Evolutionary conservation across 345 rosid species (phyloP), one percentile per base, ranked within the genome.

Genomic region (Carallia pectinifolia): DNA sequence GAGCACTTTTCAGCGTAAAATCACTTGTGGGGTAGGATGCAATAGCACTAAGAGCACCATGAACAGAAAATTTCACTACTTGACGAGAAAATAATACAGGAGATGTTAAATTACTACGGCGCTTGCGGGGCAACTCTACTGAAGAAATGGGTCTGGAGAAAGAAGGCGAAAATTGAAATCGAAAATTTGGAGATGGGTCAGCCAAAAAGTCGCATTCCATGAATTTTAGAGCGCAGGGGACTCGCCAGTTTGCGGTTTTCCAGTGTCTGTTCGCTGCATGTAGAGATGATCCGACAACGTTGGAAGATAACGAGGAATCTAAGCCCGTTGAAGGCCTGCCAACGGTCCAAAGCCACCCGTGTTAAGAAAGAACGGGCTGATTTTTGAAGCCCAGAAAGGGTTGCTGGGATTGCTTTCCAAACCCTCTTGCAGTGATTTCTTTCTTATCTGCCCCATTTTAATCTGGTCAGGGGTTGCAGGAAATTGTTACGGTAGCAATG

Each of bases 131-230:
- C 23, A 72, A 27, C 64, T 56, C 40, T 59, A 64, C 19, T 34
- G 52, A 72, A 65, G 8, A 33, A 48, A 65, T 1, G 47, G 18
- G 62, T 15, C 13, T 36, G 9, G 58, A 30, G 58, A 17, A 53
- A 53, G 31, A 3, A 23, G 38, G 53, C 16, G 13, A 12, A 17
- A 55, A 23, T 7, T 55, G 1, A 64, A 33, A 50, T 33, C 50
- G 65, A 65, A 33, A 58, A 50, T 56, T 44, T 16, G 60, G 44
- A 1, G 58, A 19, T 6, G 61, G 30, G 7, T 38, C 30, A 27
- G 29, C 48, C 31, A 58, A 36, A 37, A 58, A 58, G 30, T 66
- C 66, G 66, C 61, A 50, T 50, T 66, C 76, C 76, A 66, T 73
- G 58, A 31, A 52, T 53, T 30, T 10, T 18, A 38, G 52, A 54